These are phyloP conservation scores for Pseudogymnoascus sp. DNA, from an alignment of 2,329 filamentous ascomycete genomes.

Conservation along the genomic window DNA sequence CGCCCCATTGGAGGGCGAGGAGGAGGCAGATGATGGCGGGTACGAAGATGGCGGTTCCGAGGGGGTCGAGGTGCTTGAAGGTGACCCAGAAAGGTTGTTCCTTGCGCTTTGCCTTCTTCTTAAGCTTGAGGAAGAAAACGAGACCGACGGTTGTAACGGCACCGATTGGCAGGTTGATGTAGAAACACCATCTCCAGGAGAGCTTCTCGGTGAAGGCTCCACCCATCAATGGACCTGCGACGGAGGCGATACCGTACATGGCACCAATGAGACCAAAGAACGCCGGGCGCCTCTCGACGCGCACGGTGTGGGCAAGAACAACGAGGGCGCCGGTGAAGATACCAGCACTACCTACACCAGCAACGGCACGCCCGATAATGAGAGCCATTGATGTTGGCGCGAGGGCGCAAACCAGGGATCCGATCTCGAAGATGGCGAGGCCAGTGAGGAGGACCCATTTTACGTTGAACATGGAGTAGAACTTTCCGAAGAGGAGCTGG, in stretches of 20 bases:
- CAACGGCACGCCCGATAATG: constrained; percentile 28
- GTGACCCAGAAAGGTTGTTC: constrained; percentile 37
- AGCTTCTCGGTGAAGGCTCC: constrained; percentile 34
- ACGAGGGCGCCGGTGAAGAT: constrained; percentile 27
- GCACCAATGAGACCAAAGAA: constrained; percentile 20
- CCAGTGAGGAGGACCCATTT: constrained; percentile 24
- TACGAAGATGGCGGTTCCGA: constrained; percentile 28
- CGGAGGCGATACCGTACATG: constrained; percentile 23
- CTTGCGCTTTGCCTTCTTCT: constrained; percentile 17
- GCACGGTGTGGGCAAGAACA: constrained; percentile 23
- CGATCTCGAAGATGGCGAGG: constrained; percentile 27
- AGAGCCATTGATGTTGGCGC: constrained; percentile 25
- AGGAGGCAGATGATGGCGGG: constrained; percentile 30
- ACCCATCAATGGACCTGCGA: constrained; percentile 30
- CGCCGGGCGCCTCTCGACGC: constrained; percentile 18
- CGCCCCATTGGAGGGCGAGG: constrained; percentile 30
- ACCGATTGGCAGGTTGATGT: constrained; percentile 35
- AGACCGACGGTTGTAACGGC: constrained; percentile 29
- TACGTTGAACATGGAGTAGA: constrained; percentile 26
- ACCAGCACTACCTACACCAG: constrained; percentile 25
- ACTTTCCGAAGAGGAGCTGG: constrained; percentile 21
- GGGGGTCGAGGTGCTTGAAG: constrained; percentile 29
- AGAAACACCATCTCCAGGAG: constrained; percentile 30
- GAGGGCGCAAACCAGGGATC: constrained; percentile 25
- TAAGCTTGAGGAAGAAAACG: constrained; percentile 34